Conservation (phyloP, 805 yeast species). For the Pichia insulana region DNA sequence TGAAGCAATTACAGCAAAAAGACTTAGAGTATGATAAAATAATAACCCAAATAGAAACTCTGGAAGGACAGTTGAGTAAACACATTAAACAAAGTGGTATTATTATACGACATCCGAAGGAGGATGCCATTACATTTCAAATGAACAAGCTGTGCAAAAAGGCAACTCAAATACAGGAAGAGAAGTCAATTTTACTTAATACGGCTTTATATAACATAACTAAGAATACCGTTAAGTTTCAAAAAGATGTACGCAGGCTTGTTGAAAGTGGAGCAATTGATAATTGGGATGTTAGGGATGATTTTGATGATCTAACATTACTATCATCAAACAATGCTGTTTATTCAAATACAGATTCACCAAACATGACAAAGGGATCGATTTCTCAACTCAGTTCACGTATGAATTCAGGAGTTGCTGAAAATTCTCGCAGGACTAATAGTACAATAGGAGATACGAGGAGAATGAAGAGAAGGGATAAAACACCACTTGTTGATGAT, state of each 20-base stretch:
- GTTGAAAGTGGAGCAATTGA: conserved; percentile 70
- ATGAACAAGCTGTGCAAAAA: conserved; percentile 59
- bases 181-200: conserved; percentile 70
- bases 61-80: conserved; percentile 77
- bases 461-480: conserved; percentile 7
- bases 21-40: conserved; percentile 61
- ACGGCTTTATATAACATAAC: conserved; percentile 73
- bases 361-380: neutral
- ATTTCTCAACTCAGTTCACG: neutral
- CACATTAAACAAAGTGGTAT: conserved; percentile 80
- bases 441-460: conserved; percentile 4
- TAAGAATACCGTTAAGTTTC: conserved; percentile 65
- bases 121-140: conserved; percentile 52
- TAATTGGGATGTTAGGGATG: conserved; percentile 35
- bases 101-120: conserved; percentile 72
- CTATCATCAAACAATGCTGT: neutral
- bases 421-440: conserved; percentile 1
- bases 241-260: conserved; percentile 63
- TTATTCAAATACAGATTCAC: neutral
- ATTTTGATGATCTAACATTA: conserved; percentile 15
- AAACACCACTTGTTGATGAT: conserved; percentile 8
- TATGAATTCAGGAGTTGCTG: neutral
- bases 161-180: conserved; percentile 58
- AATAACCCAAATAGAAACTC: conserved; percentile 54
- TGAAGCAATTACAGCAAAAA: conserved; percentile 67